These are phyloP conservation scores for Mucor indicus DNA, from an alignment of 371 early-diverging fungal species.

Conservation along the genomic window DNA sequence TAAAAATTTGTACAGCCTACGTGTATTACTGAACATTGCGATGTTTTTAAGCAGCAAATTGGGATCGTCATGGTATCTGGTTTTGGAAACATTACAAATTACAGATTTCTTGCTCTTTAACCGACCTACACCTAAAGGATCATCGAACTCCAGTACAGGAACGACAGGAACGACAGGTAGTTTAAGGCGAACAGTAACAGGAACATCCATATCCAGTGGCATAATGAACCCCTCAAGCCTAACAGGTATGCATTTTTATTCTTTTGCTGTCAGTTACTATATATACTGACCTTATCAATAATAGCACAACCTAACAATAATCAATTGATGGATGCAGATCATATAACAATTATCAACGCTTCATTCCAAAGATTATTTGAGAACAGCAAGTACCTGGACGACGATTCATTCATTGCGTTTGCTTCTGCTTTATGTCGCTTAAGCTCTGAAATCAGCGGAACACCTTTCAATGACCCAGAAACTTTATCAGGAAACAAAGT, in stretches of 20 bases:
- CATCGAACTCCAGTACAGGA: constrained; percentile 1
- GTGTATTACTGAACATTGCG: constrained; percentile 72
- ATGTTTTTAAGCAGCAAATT: constrained; percentile 73
- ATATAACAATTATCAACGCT: constrained; percentile 48
- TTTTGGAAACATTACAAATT: constrained; percentile 86
- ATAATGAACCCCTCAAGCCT: not conserved
- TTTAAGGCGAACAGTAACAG: constrained; percentile 31
- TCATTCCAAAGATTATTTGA: constrained; percentile 75
- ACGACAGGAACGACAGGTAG: not conserved
- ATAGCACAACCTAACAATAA: constrained; percentile 12
- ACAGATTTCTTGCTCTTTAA: constrained; percentile 63
- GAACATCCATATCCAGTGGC: constrained; percentile 4
- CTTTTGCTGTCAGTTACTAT: too few relatives aligned
- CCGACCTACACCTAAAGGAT: constrained; percentile 43
- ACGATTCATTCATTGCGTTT: constrained; percentile 65
- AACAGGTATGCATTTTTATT: constrained; percentile 16
- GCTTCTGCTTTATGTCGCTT: constrained; percentile 69
- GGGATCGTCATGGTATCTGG: constrained; percentile 82
- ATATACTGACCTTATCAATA: not conserved
- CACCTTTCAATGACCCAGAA: constrained; percentile 36
- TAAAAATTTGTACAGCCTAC: constrained; percentile 76
- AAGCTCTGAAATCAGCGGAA: constrained; percentile 57
- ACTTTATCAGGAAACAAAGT: constrained; percentile 24
- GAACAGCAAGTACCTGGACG: constrained; percentile 61
- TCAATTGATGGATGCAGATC: constrained; percentile 49